Percentiles rank a stretch among this genome's conserved stretches.
Evolutionary conservation across 2,329 filamentous ascomycete genomes (phyloP).

Genomic region (Beauveria sp.): DNA sequence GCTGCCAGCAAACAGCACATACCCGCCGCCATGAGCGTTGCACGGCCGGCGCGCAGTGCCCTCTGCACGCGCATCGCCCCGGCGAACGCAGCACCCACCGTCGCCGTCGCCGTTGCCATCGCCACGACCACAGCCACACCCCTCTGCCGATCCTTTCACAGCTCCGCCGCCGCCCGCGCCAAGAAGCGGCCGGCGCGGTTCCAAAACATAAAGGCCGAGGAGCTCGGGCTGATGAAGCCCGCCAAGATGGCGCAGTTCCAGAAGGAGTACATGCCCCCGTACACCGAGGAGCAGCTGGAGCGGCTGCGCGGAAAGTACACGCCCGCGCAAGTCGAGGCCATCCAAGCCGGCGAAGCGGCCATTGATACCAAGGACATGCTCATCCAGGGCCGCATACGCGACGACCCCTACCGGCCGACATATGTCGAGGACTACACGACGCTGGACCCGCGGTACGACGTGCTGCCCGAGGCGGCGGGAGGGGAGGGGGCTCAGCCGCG

Average conservation of each 20-base stretch:
- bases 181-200: constrained; percentile 41
- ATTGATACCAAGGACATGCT: constrained; percentile 69
- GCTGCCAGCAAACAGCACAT: background rate
- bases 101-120: constrained; percentile 8
- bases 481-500: constrained; percentile 33
- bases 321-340: constrained; percentile 69
- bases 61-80: constrained; percentile 42
- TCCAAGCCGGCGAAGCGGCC: constrained; percentile 71
- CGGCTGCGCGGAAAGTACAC: constrained; percentile 63
- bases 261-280: constrained; percentile 49
- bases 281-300: constrained; percentile 58
- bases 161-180: constrained; percentile 36
- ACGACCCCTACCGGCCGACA: constrained; percentile 62
- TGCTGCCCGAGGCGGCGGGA: constrained; percentile 42
- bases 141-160: constrained; percentile 42
- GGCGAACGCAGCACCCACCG: constrained; percentile 17
- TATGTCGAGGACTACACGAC: constrained; percentile 80
- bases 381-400: constrained; percentile 62
- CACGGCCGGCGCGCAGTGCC: constrained; percentile 47
- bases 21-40: constrained; percentile 43
- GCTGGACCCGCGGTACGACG: constrained; percentile 72
- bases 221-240: constrained; percentile 42
- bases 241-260: constrained; percentile 35
- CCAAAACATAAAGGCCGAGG: constrained; percentile 43
- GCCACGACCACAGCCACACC: constrained; percentile 13